A percentile compares a stretch with the other conserved stretches of the same genome.
phyloP scores from a whole-genome alignment of 2,329 filamentous ascomycete species.

The Pestalotiopsis sp. region DNA sequence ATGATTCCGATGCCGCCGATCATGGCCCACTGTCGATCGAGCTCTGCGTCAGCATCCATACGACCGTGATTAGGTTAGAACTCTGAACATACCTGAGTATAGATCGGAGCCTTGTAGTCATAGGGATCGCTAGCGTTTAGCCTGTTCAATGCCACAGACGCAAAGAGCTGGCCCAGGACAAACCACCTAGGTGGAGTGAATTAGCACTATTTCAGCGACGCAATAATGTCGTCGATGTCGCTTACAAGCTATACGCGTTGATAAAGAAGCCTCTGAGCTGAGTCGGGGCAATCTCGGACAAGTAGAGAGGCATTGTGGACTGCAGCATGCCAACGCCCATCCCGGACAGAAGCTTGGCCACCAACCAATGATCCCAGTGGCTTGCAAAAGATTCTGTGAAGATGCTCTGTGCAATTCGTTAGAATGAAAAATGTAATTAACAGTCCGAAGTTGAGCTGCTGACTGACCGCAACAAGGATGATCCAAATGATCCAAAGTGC shows the following conservation, averaged over 20 bases:
- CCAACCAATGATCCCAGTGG: conserved; percentile 8
- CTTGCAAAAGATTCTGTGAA: conserved; percentile 8
- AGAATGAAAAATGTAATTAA: neutral
- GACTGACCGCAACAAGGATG: conserved; percentile 3
- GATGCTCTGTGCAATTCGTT: neutral
- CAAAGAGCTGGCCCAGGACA: conserved; percentile 10
- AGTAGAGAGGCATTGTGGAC: conserved; percentile 12
- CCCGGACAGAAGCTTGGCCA: conserved; percentile 3
- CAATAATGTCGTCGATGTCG: neutral
- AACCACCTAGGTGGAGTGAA: neutral
- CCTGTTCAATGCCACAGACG: conserved; percentile 5
- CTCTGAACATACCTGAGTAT: neutral
- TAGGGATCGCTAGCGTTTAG: neutral
- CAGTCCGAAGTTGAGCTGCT: neutral
- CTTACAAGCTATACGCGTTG: conserved; percentile 11
- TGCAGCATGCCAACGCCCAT: conserved; percentile 11
- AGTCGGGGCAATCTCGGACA: conserved; percentile 8
- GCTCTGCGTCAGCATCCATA: neutral
- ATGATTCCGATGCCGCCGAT: conserved; percentile 23
- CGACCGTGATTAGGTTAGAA: neutral
- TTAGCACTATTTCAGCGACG: neutral
- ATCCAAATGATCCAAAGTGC: conserved; percentile 13
- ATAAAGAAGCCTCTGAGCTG: conserved; percentile 9
- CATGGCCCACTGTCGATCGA: conserved; percentile 5
- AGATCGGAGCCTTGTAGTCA: conserved; percentile 5